These are phyloP conservation scores for Glycine latifolia DNA, from an alignment of 306 rosid genomes.

Conservation along the genomic window DNA sequence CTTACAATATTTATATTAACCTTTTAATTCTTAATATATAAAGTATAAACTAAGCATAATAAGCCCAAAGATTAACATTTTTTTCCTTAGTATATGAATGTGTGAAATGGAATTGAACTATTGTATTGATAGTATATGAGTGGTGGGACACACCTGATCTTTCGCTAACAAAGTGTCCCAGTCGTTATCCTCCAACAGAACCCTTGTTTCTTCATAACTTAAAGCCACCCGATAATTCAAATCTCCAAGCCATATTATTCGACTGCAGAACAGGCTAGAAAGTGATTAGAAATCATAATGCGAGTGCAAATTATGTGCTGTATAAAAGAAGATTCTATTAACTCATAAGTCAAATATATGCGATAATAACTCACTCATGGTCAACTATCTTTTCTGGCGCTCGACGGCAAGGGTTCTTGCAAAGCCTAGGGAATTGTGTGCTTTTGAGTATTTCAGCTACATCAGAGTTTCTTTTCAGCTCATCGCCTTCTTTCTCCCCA, in stretches of 20 bases:
- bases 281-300: conserved; percentile 30
- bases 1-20: not conserved
- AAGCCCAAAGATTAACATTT: not conserved
- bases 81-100: not conserved
- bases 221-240: conserved; percentile 85
- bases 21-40: not conserved
- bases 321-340: not conserved
- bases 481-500: conserved; percentile 98
- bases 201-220: conserved; percentile 84
- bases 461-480: conserved; percentile 82
- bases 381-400: conserved; percentile 79
- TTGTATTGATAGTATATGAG: not conserved
- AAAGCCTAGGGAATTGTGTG: conserved; percentile 75
- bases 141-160: conserved; percentile 71
- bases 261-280: conserved; percentile 54
- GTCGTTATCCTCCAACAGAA: conserved; percentile 74
- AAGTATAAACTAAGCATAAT: not conserved
- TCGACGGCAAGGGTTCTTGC: conserved; percentile 67
- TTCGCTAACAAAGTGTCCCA: conserved; percentile 82
- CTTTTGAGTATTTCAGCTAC: conserved; percentile 81
- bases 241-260: conserved; percentile 94
- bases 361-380: conserved; percentile 70
- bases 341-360: not conserved
- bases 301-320: not conserved
- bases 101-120: conserved; percentile 2